These are phyloP conservation scores for Bipolaris bicolor DNA, from an alignment of 2,329 filamentous ascomycete genomes.

Conservation along the genomic window DNA sequence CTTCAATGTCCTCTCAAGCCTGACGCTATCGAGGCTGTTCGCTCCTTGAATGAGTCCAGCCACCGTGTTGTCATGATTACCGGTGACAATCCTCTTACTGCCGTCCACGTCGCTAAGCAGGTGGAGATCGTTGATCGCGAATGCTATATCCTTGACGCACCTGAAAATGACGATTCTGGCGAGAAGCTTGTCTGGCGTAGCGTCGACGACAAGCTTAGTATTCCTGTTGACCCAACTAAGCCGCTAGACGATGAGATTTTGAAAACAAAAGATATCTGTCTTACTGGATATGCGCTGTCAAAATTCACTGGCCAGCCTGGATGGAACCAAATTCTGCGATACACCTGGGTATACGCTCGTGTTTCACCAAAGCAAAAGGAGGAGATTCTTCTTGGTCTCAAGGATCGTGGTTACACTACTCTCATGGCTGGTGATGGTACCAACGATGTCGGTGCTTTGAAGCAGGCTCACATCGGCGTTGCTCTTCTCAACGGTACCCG, in stretches of 20 bases:
- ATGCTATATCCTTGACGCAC: slow-evolving; percentile 91
- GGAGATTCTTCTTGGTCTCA: slow-evolving; percentile 94
- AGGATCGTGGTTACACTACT: slow-evolving; percentile 96
- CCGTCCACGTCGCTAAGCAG: slow-evolving; percentile 91
- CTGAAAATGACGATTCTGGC: slow-evolving; percentile 83
- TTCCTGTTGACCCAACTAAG: slow-evolving; percentile 82
- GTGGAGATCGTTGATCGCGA: slow-evolving; percentile 98
- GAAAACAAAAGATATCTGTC: slow-evolving; percentile 85
- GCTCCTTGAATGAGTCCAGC: slow-evolving; percentile 98
- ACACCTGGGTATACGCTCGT: slow-evolving; percentile 97
- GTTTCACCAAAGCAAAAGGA: slow-evolving; percentile 99
- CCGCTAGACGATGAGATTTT: slow-evolving; percentile 82
- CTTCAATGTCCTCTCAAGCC: slow-evolving; percentile 96
- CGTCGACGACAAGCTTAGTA: slow-evolving; percentile 86
- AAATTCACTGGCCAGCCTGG: slow-evolving; percentile 85
- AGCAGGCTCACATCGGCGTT: slow-evolving; percentile 97
- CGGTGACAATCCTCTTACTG: slow-evolving; percentile 95
- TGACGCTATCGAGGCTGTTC: slow-evolving; percentile 90
- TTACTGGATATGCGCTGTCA: slow-evolving; percentile 90
- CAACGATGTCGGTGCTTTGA: slow-evolving; percentile 95
- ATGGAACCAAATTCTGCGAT: slow-evolving; percentile 77
- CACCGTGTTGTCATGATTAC: slow-evolving; percentile 99
- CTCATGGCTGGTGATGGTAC: slow-evolving; percentile 99
- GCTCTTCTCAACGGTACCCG: slow-evolving; percentile 93
- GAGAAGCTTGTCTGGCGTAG: slow-evolving; percentile 91